phyloP scores from a whole-genome alignment of 164 flowering plant species.

The Euptelea pleiosperma region DNA sequence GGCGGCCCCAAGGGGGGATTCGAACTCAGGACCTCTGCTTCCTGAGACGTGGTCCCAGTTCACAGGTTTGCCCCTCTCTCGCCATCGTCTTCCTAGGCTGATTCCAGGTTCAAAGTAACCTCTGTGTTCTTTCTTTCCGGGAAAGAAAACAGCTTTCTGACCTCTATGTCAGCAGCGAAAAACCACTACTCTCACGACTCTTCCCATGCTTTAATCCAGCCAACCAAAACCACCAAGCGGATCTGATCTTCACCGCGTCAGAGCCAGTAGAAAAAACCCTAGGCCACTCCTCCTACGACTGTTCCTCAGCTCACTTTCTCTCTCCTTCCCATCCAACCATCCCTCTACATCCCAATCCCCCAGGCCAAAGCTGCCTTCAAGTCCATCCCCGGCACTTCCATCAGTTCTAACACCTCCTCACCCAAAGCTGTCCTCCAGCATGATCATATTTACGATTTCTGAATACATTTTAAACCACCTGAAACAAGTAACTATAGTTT shows the following conservation, averaged over 20 bases:
- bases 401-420: conserved; percentile 77
- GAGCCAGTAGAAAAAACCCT: conserved; percentile 89
- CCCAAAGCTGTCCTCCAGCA: conserved; percentile 65
- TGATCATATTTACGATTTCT: conserved; percentile 40
- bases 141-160: conserved; percentile 9
- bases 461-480: too few species aligned
- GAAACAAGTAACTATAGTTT: too few species aligned
- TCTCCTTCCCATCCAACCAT: conserved; percentile 76
- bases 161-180: conserved; percentile 10
- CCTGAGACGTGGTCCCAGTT: too few species aligned
- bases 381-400: conserved; percentile 93
- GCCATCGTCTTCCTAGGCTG: too few species aligned
- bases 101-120: too few species aligned
- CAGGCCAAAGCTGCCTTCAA: conserved; percentile 62
- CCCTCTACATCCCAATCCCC: conserved; percentile 64
- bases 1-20: too few species aligned
- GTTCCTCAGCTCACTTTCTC: conserved; percentile 66
- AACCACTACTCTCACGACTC: conserved; percentile 19
- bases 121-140: conserved; percentile 15
- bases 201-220: conserved; percentile 20
- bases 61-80: too few species aligned
- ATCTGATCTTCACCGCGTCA: conserved; percentile 38
- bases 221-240: conserved; percentile 24
- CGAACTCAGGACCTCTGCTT: too few species aligned
- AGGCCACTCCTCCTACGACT: conserved; percentile 96